phyloP scores from a whole-genome alignment of 2,329 filamentous ascomycete genomes.

The Diplodia intermedia region DNA sequence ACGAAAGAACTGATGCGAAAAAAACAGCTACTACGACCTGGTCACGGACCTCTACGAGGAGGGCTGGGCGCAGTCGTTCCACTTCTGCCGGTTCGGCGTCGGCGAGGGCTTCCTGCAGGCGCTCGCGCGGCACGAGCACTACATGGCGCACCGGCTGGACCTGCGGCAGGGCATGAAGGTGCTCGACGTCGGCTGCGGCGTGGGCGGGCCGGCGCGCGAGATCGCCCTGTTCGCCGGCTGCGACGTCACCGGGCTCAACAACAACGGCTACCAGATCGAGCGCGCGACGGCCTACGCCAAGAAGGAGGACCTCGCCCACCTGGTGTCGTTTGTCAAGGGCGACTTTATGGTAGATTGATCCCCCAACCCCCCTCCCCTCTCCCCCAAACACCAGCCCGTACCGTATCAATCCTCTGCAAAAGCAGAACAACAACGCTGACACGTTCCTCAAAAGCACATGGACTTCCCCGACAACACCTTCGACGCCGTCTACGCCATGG shows the following conservation, averaged over 20 bases:
- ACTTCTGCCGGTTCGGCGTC: slow-evolving; percentile 92
- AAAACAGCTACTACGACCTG: slow-evolving; percentile 85
- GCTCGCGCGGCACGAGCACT: slow-evolving; percentile 96
- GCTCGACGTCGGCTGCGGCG: slow-evolving; percentile 94
- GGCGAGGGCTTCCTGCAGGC: slow-evolving; percentile 89
- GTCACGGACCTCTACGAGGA: slow-evolving; percentile 96
- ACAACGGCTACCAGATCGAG: slow-evolving; percentile 99
- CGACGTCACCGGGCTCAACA: slow-evolving; percentile 92
- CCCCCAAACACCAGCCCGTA: not conserved
- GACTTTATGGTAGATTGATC: slow-evolving; percentile 79
- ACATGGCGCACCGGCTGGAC: slow-evolving; percentile 87
- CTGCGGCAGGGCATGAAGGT: slow-evolving; percentile 88
- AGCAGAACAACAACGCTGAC: too few relatives aligned
- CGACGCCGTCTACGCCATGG: slow-evolving; percentile 95
- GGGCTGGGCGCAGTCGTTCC: slow-evolving; percentile 94
- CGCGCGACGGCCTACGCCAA: slow-evolving; percentile 83
- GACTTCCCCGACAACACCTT: slow-evolving; percentile 90
- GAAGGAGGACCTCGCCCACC: slow-evolving; percentile 79
- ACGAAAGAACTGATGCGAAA: too few relatives aligned
- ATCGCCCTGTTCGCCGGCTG: slow-evolving; percentile 94
- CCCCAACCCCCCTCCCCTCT: too few relatives aligned
- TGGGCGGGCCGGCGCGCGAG: slow-evolving; percentile 92
- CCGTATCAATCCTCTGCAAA: too few relatives aligned
- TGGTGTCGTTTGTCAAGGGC: slow-evolving; percentile 88
- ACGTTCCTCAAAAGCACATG: slow-evolving; percentile 71